Evolutionary conservation across 2,329 filamentous ascomycete species (phyloP), one percentile per base, ranked within the genome.

Genomic region (Claviceps sorghi): DNA sequence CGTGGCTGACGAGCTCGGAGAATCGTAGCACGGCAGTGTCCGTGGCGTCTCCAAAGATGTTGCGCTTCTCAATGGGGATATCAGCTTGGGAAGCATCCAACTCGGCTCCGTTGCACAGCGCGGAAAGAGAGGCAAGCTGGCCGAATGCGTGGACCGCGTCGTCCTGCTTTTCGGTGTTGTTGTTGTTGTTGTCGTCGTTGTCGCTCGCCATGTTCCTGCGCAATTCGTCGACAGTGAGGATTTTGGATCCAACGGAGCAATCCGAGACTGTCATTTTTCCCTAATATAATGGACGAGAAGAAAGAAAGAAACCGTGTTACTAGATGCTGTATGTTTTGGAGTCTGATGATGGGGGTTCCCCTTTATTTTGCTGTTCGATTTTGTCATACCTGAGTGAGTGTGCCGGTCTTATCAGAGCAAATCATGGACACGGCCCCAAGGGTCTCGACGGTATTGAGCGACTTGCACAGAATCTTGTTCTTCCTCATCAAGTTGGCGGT

Each of bases 401-500:
- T 86, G 3, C 85, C 85, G 0, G 84, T 88, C 69, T 88, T 88
- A 63, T 88, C 85, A 0, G 83, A 86, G 63, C 84, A 87, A 42
- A 89, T 82, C 8, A 86, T 78, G 0, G 82, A 84, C 1, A 88
- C 84, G 0, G 81, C 75, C 0, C 85, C 85, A 0, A 88, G 73
- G 0, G 84, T 88, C 66, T 88, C 85, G 0, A 88, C 84, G 0
- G 85, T 88, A 67, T 86, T 86, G 47, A 90, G 72, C 0, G 82
- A 86, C 67, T 89, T 89, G 78, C 84, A 88, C 9, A 89, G 74
- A 44, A 89, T 81, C 61, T 84, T 84, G 64, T 88, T 83, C 67
- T 83, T 82, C 56, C 75, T 75, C 86, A 90, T 88, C 58, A 86
- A 75, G 57, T 84, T 86, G 21, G 86, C 85, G 1, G 80, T 83